Base-by-base conservation (phyloP, 192 early-diverging fungal genomes). In the Podila clonocystis region DNA sequence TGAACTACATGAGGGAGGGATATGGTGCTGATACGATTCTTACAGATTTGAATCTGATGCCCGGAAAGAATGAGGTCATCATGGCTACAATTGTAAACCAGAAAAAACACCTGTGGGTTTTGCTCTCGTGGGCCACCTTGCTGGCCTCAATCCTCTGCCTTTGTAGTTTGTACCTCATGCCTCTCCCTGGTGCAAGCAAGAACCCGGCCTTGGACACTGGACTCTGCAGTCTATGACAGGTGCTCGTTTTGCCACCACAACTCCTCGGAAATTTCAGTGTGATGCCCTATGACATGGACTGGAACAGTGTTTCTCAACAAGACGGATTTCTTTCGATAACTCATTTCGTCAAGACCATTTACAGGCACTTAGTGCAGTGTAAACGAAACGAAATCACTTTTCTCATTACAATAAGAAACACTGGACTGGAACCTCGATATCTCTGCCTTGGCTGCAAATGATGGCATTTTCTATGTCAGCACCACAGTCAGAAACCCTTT, bases 191-290 rank as follows among this genome's bases (percentile, higher is more conserved):
- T 2, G 12, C 55, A 1, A 65, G 50, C 52, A 38, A 30, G 9
- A 72, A 72, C 63, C 70, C 70, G 1, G 70, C 70, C 5, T 24
- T 72, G 17, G 55, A 26, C 19, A 41, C 52, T 33, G 70, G 70
- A 33, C n/a, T 72, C 24, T n/a, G n/a, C 17, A 57, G 9, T 5
- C 29, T 72, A 0, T 20, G 50, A 17, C 50, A 52, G 50, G 1
- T 52, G 50, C n/a, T 52, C 19, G 19, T n/a, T 17, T 22, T 52
- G 50, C 50, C 50, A 4, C 19, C 50, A 3, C 2, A 20, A 0
- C 8, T 50, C 4, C 1, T 17, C 2, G 50, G 50, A 3, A 50
- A 50, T 17, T 3, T 6, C 2, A 50, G 50, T 8, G n/a, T 17
- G 11, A 50, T 3, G 15, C 50, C 50, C 7, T 50, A 50, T 8